Conservation (phyloP, 2,329 filamentous ascomycete species). For the Aspergillus pseudoglaucus region DNA sequence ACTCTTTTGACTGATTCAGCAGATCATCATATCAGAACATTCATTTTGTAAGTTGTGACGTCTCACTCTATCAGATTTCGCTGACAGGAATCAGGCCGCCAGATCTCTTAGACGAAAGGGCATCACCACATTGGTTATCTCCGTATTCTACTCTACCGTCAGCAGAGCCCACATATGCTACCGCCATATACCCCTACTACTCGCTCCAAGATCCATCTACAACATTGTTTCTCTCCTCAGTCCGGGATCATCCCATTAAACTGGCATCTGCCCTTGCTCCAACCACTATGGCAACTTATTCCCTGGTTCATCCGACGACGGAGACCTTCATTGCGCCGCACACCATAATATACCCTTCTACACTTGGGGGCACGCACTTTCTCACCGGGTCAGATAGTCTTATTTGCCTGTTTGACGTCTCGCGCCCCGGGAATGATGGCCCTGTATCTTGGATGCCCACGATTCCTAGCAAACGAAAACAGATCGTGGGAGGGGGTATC, state of each 20-base stretch:
- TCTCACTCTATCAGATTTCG: not conserved
- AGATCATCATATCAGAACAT: conserved; percentile 47
- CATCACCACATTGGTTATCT: conserved; percentile 31
- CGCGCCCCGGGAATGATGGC: conserved; percentile 38
- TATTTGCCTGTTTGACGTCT: conserved; percentile 52
- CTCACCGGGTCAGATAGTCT: conserved; percentile 50
- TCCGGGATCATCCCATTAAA: conserved; percentile 50
- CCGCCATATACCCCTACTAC: conserved; percentile 51
- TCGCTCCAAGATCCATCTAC: conserved; percentile 45
- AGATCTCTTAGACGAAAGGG: conserved; percentile 40
- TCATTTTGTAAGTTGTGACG: conserved; percentile 41
- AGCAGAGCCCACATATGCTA: conserved; percentile 48
- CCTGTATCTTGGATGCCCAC: conserved; percentile 43
- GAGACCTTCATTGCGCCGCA: conserved; percentile 52
- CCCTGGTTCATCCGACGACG: conserved; percentile 48
- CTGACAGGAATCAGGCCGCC: conserved; percentile 33
- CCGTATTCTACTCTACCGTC: conserved; percentile 43
- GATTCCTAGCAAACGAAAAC: conserved; percentile 44
- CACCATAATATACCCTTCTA: conserved; percentile 47
- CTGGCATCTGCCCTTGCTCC: conserved; percentile 50
- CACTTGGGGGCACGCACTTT: conserved; percentile 45
- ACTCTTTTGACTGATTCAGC: conserved; percentile 49
- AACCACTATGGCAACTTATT: conserved; percentile 46
- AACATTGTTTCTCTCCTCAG: conserved; percentile 46
- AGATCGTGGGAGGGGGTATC: conserved; percentile 40